These are phyloP conservation scores for Boletus smithii DNA, from an alignment of 1,284 basidiomycete genomes.

Conservation along the genomic window DNA sequence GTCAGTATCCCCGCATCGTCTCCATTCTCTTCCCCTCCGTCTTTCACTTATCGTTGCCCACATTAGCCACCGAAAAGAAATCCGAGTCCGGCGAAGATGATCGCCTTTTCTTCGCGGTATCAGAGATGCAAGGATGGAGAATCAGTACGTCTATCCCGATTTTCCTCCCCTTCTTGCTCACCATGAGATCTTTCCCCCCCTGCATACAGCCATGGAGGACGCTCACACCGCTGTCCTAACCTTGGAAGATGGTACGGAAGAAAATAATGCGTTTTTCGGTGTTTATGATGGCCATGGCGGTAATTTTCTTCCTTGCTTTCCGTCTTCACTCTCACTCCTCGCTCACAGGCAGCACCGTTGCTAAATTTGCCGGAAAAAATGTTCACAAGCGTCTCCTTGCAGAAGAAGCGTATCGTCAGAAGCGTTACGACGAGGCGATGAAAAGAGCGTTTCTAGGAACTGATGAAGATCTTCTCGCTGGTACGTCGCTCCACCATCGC, in stretches of 20 bases:
- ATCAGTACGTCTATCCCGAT: constrained; percentile 67
- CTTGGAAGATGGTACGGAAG: constrained; percentile 51
- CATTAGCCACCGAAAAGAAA: constrained; percentile 78
- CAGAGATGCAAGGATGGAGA: constrained; percentile 99
- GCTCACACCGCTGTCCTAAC: constrained; percentile 84
- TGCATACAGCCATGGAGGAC: constrained; percentile 88
- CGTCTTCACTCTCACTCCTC: constrained; percentile 12
- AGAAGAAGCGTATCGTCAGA: constrained; percentile 71
- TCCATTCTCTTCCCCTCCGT: not conserved
- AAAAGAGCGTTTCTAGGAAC: constrained; percentile 91
- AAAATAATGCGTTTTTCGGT: constrained; percentile 83
- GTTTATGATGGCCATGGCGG: constrained; percentile 99
- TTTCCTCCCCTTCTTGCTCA: not conserved
- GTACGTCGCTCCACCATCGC: constrained; percentile 44
- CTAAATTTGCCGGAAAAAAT: constrained; percentile 87
- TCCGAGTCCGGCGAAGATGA: constrained; percentile 78
- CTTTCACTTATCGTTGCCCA: constrained; percentile 19
- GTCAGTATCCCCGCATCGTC: constrained; percentile 38
- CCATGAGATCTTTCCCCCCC: no score
- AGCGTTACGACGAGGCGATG: constrained; percentile 74
- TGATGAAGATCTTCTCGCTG: constrained; percentile 88
- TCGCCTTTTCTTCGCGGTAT: constrained; percentile 78
- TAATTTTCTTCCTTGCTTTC: constrained; percentile 31
- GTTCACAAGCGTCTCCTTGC: constrained; percentile 78
- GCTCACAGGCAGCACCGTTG: constrained; percentile 75